phyloP scores from a whole-genome alignment of 2,329 filamentous ascomycete species.

The Leptographium lundbergii region DNA sequence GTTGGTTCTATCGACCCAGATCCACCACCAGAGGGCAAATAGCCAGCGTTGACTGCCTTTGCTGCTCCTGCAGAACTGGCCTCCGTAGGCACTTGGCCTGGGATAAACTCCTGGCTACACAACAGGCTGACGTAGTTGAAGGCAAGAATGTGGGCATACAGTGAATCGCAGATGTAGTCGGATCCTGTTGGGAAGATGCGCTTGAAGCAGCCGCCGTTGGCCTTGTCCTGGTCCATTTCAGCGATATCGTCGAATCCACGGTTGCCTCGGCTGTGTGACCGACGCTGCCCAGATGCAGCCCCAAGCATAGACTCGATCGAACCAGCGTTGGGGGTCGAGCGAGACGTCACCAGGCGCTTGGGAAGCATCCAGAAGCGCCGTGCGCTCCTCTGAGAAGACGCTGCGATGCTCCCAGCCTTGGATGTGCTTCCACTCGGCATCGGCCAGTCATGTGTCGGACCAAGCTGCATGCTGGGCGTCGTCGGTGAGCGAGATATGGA shows the following conservation, averaged over 20 bases:
- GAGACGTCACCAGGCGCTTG: background rate
- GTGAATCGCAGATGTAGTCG: conserved; percentile 42
- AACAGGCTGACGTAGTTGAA: conserved; percentile 42
- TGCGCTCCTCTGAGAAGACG: background rate
- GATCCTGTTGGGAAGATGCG: conserved; percentile 39
- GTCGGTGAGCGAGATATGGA: background rate
- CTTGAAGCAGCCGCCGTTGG: conserved; percentile 21
- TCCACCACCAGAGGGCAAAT: background rate
- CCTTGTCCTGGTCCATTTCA: background rate
- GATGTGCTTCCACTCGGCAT: background rate
- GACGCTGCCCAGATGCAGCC: background rate
- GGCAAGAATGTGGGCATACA: conserved; percentile 46
- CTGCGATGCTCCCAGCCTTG: background rate
- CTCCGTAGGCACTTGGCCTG: background rate
- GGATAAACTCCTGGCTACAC: conserved; percentile 10
- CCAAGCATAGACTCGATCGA: background rate
- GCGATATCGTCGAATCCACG: background rate
- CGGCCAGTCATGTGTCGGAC: background rate
- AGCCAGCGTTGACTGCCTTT: background rate
- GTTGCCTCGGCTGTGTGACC: background rate
- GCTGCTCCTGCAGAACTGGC: background rate
- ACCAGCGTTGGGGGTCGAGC: background rate
- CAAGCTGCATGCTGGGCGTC: background rate
- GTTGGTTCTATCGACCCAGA: background rate
- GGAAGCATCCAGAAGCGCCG: conserved; percentile 11